Conservation (phyloP, 495 filamentous ascomycete genomes). For the Daldinia concentrica region DNA sequence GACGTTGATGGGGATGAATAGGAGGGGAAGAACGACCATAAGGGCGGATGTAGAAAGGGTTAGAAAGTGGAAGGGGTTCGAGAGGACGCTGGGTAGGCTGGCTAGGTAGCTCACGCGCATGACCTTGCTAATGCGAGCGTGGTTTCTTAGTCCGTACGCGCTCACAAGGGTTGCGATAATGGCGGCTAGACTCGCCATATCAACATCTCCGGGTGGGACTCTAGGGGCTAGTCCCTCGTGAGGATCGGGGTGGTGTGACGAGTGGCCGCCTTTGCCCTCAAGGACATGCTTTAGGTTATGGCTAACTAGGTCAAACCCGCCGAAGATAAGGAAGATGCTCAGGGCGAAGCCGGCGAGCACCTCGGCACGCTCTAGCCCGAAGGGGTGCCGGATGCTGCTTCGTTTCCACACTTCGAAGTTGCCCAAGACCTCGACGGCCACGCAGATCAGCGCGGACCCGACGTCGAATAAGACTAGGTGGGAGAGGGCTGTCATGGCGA, state of each 20-base stretch:
- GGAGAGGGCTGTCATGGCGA: slow-evolving; percentile 91
- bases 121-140: slow-evolving; percentile 86
- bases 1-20: slow-evolving; percentile 75
- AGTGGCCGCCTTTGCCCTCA: slow-evolving; percentile 62
- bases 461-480: slow-evolving; percentile 96
- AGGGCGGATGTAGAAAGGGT: slow-evolving; percentile 85
- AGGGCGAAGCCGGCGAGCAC: slow-evolving; percentile 97
- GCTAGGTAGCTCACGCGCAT: slow-evolving; percentile 84
- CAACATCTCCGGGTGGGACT: slow-evolving; percentile 77
- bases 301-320: slow-evolving; percentile 93
- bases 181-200: slow-evolving; percentile 84
- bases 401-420: slow-evolving; percentile 99
- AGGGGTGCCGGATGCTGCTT: slow-evolving; percentile 90
- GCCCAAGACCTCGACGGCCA: slow-evolving; percentile 87
- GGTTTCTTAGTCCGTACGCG: slow-evolving; percentile 88
- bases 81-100: slow-evolving; percentile 72
- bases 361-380: slow-evolving; percentile 89
- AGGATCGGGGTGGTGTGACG: slow-evolving; percentile 74
- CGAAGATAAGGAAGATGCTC: slow-evolving; percentile 93
- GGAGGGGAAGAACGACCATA: slow-evolving; percentile 83
- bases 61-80: slow-evolving; percentile 93
- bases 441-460: slow-evolving; percentile 89
- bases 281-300: slow-evolving; percentile 92
- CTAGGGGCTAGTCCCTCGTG: slow-evolving; percentile 61
- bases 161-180: slow-evolving; percentile 88